Base-by-base conservation (phyloP, 768 basidiomycete genomes). In the Hypholoma sublateritium region DNA sequence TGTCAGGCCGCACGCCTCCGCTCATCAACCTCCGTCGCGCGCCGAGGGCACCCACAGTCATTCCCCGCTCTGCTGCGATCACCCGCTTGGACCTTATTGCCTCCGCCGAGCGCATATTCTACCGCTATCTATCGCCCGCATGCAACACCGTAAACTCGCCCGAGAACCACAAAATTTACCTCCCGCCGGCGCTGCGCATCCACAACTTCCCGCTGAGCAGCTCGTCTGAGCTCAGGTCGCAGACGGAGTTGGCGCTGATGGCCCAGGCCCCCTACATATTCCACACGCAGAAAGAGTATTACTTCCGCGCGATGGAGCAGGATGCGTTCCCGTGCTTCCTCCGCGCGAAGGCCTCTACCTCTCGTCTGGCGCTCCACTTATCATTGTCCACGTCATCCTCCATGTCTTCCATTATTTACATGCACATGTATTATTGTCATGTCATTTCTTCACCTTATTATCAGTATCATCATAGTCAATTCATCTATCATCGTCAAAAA, bases 111-210 rank as follows among this genome's bases (percentile, higher is more conserved):
- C 92, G 95, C 67, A 98, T 99, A 64, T 98, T 87, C 77, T 88
- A 88, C 69, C 88, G 95, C 52, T 98, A 98, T 74, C 87, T 99
- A 58, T 89, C 90, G 5, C 91, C 89, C 5, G 86, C 84, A 34
- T 83, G 80, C n/a, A 87, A 85, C 67, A 81, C 86, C 16, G 82
- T 89, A 5, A 86, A 90, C 60, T 85, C 88, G 14, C 84, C 86
- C 12, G 91, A 95, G 69, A 95, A 94, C 72, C 96, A 98, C 71
- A 96, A 98, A 77, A 95, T 99, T 50, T 98, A 98, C 70, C 88
- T 99, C 17, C 97, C 97, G 0, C 91, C 95, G 1, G 83, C 91
- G 22, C 83, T 99, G 43, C 91, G 97, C 49, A 87, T 98, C 66
- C 87, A 95, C 71, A 80, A 83, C 22, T 98, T 99, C 79, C 94